Conservation (phyloP, 805 yeast genomes). For the Kodamaea nitidulidarum region DNA sequence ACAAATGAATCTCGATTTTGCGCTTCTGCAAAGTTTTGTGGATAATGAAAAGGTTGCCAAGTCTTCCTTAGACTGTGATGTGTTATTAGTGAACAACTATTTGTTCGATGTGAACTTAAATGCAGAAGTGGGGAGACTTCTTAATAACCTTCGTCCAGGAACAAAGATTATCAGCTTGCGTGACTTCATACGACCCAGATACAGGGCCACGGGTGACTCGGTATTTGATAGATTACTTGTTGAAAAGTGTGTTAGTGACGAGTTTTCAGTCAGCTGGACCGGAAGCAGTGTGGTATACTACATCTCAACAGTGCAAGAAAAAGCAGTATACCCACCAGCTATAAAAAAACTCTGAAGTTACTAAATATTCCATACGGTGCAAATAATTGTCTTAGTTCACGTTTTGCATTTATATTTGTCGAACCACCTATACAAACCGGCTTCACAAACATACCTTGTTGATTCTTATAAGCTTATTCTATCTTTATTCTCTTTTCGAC, state of each 20-base stretch:
- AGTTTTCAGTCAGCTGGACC: slow-evolving; percentile 86
- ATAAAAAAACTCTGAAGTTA: neutral
- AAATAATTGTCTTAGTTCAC: too few species aligned
- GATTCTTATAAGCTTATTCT: neutral
- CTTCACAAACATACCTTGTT: too few species aligned
- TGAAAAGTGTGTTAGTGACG: slow-evolving; percentile 55
- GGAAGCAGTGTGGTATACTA: slow-evolving; percentile 76
- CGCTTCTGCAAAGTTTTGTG: slow-evolving; percentile 67
- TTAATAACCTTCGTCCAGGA: slow-evolving; percentile 64
- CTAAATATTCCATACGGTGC: too few species aligned
- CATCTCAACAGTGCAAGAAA: slow-evolving; percentile 60
- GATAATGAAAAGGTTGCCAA: slow-evolving; percentile 54
- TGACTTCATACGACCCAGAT: slow-evolving; percentile 74
- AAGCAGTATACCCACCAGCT: neutral
- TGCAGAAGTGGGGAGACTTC: slow-evolving; percentile 58
- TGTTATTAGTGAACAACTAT: slow-evolving; percentile 77
- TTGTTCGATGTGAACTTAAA: slow-evolving; percentile 76
- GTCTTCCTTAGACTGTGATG: slow-evolving; percentile 59
- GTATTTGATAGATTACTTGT: slow-evolving; percentile 65
- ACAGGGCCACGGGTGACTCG: slow-evolving; percentile 54
- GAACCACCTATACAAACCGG: too few species aligned
- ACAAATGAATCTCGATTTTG: slow-evolving; percentile 53
- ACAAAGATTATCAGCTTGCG: slow-evolving; percentile 75
- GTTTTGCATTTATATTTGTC: too few species aligned
- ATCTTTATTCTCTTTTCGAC: slow-evolving; percentile 1